phyloP scores from a whole-genome alignment of 2,329 filamentous ascomycete species.

The Aaosphaeria pasadenensis region DNA sequence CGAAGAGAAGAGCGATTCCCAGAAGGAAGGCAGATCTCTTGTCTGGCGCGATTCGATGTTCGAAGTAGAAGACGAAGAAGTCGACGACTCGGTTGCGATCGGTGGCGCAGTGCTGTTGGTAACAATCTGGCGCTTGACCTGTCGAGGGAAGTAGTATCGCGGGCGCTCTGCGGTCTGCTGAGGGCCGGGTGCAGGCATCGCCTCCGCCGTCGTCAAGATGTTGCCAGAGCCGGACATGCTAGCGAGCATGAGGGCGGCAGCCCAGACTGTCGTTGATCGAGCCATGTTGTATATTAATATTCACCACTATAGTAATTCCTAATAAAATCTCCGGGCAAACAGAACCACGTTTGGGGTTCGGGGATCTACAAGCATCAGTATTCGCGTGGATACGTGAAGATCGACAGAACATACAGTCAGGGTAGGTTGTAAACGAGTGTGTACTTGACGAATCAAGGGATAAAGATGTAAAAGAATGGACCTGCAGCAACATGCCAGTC shows the following conservation, averaged over 20 bases:
- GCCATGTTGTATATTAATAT: conserved; percentile 41
- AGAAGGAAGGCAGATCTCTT: conserved; percentile 22
- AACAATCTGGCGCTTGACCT: conserved; percentile 43
- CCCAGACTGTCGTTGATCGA: conserved; percentile 45
- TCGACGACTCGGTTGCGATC: conserved; percentile 17
- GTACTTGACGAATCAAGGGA: conserved; percentile 45
- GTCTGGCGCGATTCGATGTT: conserved; percentile 18
- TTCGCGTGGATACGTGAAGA: background rate
- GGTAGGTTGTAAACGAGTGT: conserved; percentile 49
- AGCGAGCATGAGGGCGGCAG: conserved; percentile 43
- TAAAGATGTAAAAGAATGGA: conserved; percentile 42
- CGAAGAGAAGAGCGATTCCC: conserved; percentile 22
- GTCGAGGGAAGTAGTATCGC: conserved; percentile 48
- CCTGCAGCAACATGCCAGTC: conserved; percentile 15
- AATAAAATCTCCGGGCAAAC: conserved; percentile 16
- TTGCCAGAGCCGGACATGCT: conserved; percentile 46
- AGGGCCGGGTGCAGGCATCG: conserved; percentile 44
- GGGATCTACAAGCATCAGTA: conserved; percentile 5
- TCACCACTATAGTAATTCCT: conserved; percentile 18
- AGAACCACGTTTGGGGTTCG: background rate
- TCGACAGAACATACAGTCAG: conserved; percentile 32
- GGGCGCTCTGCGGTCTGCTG: conserved; percentile 34
- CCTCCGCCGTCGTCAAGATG: conserved; percentile 46
- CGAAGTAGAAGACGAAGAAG: conserved; percentile 19
- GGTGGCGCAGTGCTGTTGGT: conserved; percentile 32